Evolutionary conservation across 2,329 filamentous ascomycete genomes (phyloP), one percentile per base, ranked within the genome.

Genomic region (Arthrobotrys iridis): DNA sequence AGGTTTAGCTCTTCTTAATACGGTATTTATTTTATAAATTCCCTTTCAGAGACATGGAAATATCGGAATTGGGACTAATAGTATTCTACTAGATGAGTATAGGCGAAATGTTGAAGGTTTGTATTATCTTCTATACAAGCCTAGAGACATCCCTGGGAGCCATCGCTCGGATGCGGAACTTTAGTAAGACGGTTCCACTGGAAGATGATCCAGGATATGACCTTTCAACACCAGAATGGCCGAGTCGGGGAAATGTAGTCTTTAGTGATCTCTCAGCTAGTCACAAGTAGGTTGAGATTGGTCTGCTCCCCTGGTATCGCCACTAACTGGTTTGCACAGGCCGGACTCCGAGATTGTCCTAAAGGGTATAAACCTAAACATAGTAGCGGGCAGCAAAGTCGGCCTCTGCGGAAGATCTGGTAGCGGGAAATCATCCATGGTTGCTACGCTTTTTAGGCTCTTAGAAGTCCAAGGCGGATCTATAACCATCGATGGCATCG

Each of bases 81-180:
- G 3, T 20, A 8, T 26, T 37, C n/a, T n/a, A n/a, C n/a, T 40
- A 75, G 71, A 67, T 75, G 63, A 58, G 37, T 26, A 50, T 82
- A 22, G 80, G 80, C 0, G 78, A 78, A 3, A 77, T 72, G 33
- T 68, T 82, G 0, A 79, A 80, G 4, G 65, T 59, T 1, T 76
- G 81, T 13, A 79, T 82, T 26, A 76, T 77, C 48, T 79, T 28
- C 15, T 82, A 78, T 35, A 82, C 79, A 0, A 70, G 65, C 15
- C 70, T 82, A 0, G 81, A 82, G 64, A 82, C 80, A 0, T 81
- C 81, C 0, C 77, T 82, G 3, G 81, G 80, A 2, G 82, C 81
- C 0, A 80, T 82, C 4, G 76, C 77, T 24, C 76, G 81, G 1
- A 78, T 79, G 50, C 41, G 72, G 4, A 45, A 70, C 33, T 76